Percentiles rank a stretch among this genome's conserved stretches.
Evolutionary conservation across 495 filamentous ascomycete species (phyloP).

Genomic region (Cercophora samala): DNA sequence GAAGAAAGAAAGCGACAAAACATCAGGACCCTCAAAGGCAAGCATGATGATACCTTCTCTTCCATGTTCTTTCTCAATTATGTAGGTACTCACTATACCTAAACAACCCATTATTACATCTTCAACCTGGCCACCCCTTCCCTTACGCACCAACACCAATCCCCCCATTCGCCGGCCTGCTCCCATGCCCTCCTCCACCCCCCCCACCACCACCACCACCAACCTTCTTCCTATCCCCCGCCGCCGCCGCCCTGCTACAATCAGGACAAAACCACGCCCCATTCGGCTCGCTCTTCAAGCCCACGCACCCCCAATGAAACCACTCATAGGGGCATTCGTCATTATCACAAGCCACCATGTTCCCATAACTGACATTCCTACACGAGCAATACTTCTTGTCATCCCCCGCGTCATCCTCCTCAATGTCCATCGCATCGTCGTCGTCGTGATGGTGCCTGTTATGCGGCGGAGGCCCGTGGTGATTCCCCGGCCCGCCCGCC

Average conservation of each 20-base stretch:
- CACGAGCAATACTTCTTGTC: conserved; percentile 89
- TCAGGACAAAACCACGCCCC: conserved; percentile 91
- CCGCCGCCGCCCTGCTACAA: conserved; percentile 54
- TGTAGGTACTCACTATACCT: no score
- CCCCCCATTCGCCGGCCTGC: not conserved
- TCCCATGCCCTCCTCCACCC: not conserved
- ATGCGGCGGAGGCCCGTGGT: conserved; percentile 1
- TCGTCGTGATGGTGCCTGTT: conserved; percentile 40
- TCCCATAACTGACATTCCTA: conserved; percentile 86
- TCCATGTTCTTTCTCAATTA: no score
- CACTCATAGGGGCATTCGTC: conserved; percentile 88
- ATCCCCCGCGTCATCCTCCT: conserved; percentile 84
- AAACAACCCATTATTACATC: no score
- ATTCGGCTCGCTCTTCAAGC: conserved; percentile 79
- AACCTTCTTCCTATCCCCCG: conserved; percentile 47
- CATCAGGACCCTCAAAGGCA: no score
- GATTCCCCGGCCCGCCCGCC: conserved; percentile 5
- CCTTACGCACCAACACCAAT: not conserved
- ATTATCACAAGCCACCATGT: conserved; percentile 99
- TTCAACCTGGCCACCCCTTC: no score
- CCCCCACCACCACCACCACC: not conserved
- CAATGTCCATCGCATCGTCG: conserved; percentile 62
- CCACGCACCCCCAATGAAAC: conserved; percentile 98
- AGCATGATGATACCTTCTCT: no score
- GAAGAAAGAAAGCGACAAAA: no score